Evolutionary conservation across 208 protist species (phyloP), one percentile per base, ranked within the genome.

Genomic region (Phytomonas sp.): DNA sequence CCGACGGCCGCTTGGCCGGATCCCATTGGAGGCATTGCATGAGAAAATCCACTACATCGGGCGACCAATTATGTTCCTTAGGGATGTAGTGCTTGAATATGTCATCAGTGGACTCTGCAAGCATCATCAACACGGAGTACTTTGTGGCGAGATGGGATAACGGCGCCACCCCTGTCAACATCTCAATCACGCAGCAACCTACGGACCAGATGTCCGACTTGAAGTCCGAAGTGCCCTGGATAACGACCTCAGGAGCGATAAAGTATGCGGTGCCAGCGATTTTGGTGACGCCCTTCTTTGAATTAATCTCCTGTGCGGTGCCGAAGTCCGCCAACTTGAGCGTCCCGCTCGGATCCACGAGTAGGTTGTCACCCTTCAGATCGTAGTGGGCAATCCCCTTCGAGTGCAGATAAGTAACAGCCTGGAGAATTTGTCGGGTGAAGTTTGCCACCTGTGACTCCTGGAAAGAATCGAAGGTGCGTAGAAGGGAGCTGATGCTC

Each of bases 321-420:
- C 90, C 90, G 63, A 95, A 89, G 75, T 95, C 90, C 11, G 87
- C 88, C 45, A 95, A 85, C 75, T 95, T 95, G 23, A 95, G 80
- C 31, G 49, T 73, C 23, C 90, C 89, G 60, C 74, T 69, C 29
- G 87, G 79, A 42, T 93, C 86, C 16, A 97, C 77, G 2, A 97
- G 80, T 10, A 98, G 71, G 72, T 98, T 97, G 73, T 97, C 93
- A 8, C 90, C 86, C 72, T 97, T 97, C 16, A 98, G 72, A 69
- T 98, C 95, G 37, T 91, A 82, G 69, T 98, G 95, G 19, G 94
- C 72, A 60, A 98, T 93, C 60, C 78, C 73, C 52, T 77, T 84
- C 59, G 74, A 67, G 74, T 97, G 94, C 42, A 97, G 75, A 76
- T 97, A 97, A 49, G 49, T 49, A 0, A 97, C 79, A 0, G 89